Conservation (phyloP, 2,329 filamentous ascomycete genomes). For the Neurospora crassa region DNA sequence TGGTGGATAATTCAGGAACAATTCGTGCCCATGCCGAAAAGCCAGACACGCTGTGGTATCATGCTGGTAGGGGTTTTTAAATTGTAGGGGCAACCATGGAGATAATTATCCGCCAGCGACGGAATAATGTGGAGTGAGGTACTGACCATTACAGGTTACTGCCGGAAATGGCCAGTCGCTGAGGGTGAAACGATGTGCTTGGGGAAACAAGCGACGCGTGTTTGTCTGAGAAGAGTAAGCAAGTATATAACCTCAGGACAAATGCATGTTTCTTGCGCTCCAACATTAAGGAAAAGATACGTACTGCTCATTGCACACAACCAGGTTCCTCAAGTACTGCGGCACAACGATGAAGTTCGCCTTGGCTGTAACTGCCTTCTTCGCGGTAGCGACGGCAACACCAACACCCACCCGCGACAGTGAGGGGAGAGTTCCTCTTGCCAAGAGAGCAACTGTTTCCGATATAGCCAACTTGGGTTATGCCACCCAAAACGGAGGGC, state of each 20-base stretch:
- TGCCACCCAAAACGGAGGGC: slow-evolving; percentile 17
- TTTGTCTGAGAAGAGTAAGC: not conserved
- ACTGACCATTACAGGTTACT: not conserved
- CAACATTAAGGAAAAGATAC: too few species aligned
- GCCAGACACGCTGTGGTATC: not conserved
- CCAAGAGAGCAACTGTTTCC: slow-evolving; percentile 10
- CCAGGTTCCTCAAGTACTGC: not conserved
- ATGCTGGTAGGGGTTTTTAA: too few species aligned
- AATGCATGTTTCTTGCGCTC: not conserved
- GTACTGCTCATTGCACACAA: not conserved
- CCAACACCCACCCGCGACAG: slow-evolving; percentile 9
- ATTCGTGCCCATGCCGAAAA: not conserved
- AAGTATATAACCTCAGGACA: not conserved
- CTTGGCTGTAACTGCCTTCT: slow-evolving; percentile 1
- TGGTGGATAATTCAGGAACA: not conserved
- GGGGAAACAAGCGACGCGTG: not conserved
- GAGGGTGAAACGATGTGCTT: not conserved
- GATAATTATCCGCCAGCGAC: not conserved
- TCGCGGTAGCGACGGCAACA: slow-evolving; percentile 5
- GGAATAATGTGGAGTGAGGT: not conserved
- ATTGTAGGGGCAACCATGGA: not conserved
- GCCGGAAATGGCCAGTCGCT: not conserved
- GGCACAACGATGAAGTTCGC: slow-evolving; percentile 8
- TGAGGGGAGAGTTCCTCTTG: not conserved
- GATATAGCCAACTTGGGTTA: slow-evolving; percentile 15